Base-by-base conservation (phyloP, 31 red algal genomes). In the Asparagopsis taxiformis region DNA sequence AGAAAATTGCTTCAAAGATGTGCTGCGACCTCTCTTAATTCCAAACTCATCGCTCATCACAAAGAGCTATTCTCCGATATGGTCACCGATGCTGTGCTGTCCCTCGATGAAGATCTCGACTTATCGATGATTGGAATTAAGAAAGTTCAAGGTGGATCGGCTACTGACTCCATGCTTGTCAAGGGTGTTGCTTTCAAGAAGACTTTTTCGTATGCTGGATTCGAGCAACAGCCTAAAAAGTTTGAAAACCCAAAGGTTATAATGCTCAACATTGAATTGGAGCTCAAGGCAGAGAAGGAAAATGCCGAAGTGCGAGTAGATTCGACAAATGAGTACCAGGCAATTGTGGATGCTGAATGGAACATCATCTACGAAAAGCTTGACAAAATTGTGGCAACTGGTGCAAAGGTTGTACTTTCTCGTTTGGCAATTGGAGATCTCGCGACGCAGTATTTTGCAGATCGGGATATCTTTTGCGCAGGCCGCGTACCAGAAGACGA, bases 321-420 rank as follows among this genome's bases (percentile, higher is more conserved):
- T 29, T 90, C 85, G 15, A 94, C 96, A 3, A 72, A 91, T 36
- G 96, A 94, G 23, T 99, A 99, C 35, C 96, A 99, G 51, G 91
- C 77, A n/a, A 94, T 99, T 84, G 92, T 99, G 15, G 96, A 99
- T 59, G 96, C 96, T 3, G 96, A 99, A 38, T 99, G 96, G 96
- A 78, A 89, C 44, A 99, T 99, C 44, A 99, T 99, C 46, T 99
- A 99, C 74, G 91, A 95, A 15, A 99, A 99, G 64, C 75, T 99
- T 31, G 91, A 91, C 43, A 79, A 84, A 31, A 95, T 95, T 28
- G 86, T 88, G 1, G 75, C 72, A 20, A 99, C 91, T 2, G 96
- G 96, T 1, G 96, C 96, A 1, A 91, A 94, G 44, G 87, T 99
- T 21, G 96, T 99, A 0, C 73, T 99, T 6, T 93, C 88, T 6